Base-by-base conservation (phyloP, 306 rosid species). In the Lotus japonicus region DNA sequence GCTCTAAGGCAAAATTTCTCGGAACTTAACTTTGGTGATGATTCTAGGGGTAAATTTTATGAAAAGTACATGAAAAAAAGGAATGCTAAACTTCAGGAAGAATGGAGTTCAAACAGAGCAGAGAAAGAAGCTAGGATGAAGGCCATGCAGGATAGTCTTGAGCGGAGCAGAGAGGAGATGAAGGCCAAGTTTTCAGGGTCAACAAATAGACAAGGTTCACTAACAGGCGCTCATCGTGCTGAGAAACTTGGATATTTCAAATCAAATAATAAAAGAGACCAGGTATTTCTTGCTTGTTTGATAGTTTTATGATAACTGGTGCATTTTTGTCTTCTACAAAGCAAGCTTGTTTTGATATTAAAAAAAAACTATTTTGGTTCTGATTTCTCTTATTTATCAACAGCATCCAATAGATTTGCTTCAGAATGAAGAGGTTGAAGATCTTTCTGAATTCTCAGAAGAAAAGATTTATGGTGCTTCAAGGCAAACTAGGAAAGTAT, bases 51-150 rank as follows among this genome's bases (percentile, higher is more conserved):
- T 54, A 88, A 88, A 49, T 87, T 87, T 54, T 95, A 95, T 68
- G 95, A 84, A 44, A 91, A 64, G 76, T 95, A 95, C 66, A 85
- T 85, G 95, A 92, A 87, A 77, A 95, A 90, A 83, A 91, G 99
- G 83, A 88, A 95, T 67, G 92, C 97, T 70, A 95, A 91, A 76
- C 82, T 95, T 72, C 85, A 79, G 73, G 92, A 91, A 67, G 97
- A 90, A 56, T 95, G 97, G 97, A 81, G 80, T 67, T 78, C 84
- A 56, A 91, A 85, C n/a, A 77, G 95, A 79, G 86, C 83, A 62
- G 96, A 85, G 86, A 95, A 88, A 77, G 97, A 91, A 84, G 99
- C 95, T 58, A 89, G 88, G 91, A 80, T 95, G 89, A 88, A 81
- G 88, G 92, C 96, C 58, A 83, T 95, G 96, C 88, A 91, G 68